Evolutionary conservation across 2,329 filamentous ascomycete genomes (phyloP).

Genomic region (Hypoxylon sp.): DNA sequence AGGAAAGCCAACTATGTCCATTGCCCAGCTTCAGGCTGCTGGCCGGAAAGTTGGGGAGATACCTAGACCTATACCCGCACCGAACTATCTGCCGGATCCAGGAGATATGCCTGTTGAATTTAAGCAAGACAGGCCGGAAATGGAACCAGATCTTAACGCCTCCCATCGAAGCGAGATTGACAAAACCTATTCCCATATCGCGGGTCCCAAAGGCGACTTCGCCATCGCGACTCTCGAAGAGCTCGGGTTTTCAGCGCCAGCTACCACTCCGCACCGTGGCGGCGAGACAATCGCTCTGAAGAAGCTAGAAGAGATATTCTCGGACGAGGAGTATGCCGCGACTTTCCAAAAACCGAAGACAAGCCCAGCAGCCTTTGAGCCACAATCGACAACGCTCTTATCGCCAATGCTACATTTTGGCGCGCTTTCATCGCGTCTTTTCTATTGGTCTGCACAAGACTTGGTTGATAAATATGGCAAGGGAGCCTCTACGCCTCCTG

Average conservation of each 20-base stretch:
- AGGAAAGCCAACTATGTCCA: conserved; percentile 82
- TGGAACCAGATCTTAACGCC: conserved; percentile 72
- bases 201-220: conserved; percentile 79
- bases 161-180: conserved; percentile 68
- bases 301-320: conserved; percentile 71
- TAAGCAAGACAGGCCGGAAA: conserved; percentile 67
- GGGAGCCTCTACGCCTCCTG: conserved; percentile 73
- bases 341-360: conserved; percentile 84
- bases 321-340: conserved; percentile 76
- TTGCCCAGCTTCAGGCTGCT: conserved; percentile 75
- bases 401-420: conserved; percentile 84
- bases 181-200: conserved; percentile 70
- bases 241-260: conserved; percentile 74
- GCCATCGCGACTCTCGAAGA: conserved; percentile 79
- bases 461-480: conserved; percentile 71
- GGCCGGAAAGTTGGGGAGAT: conserved; percentile 75
- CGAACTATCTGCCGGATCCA: conserved; percentile 73
- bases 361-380: conserved; percentile 80
- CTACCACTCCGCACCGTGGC: conserved; percentile 77
- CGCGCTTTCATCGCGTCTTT: conserved; percentile 76
- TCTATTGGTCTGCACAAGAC: conserved; percentile 80
- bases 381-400: conserved; percentile 80
- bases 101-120: conserved; percentile 73
- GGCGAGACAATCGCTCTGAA: conserved; percentile 77
- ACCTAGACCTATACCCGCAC: conserved; percentile 72